phyloP scores from a whole-genome alignment of 106 monocot species.

The Apostasia ramifera region DNA sequence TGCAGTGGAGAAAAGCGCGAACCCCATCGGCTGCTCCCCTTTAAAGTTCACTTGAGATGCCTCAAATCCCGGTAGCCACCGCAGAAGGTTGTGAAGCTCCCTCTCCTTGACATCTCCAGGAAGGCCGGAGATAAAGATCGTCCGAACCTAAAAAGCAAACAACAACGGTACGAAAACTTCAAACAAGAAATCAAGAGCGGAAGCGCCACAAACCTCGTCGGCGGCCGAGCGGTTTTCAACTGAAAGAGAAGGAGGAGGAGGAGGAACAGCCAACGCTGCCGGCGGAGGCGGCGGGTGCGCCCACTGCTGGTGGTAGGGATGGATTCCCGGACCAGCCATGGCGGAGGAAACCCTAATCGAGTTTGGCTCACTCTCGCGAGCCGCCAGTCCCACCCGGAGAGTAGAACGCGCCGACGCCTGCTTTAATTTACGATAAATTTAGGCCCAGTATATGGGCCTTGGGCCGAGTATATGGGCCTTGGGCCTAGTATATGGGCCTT shows the following conservation, averaged over 20 bases:
- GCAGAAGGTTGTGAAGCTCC: constrained; percentile 86
- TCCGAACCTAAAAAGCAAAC: constrained; percentile 51
- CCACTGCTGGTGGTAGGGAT: constrained; percentile 70
- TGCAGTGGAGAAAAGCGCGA: constrained; percentile 75
- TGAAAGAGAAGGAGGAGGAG: constrained; percentile 24
- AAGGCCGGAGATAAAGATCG: constrained; percentile 86
- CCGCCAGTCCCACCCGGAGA: too few relatives aligned
- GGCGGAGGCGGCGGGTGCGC: constrained; percentile 37
- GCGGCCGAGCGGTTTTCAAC: constrained; percentile 34
- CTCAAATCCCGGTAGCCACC: constrained; percentile 97
- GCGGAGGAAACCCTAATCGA: constrained; percentile 27
- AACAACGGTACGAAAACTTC: background rate
- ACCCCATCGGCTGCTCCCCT: constrained; percentile 91
- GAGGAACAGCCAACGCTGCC: constrained; percentile 14
- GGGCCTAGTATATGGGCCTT: too few relatives aligned
- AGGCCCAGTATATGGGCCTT: too few relatives aligned
- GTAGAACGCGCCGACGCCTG: too few relatives aligned
- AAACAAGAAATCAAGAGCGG: background rate
- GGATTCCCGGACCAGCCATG: constrained; percentile 69
- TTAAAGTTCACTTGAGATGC: constrained; percentile 83
- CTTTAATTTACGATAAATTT: too few relatives aligned
- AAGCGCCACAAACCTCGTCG: constrained; percentile 29
- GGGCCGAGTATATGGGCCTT: too few relatives aligned
- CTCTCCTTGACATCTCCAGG: constrained; percentile 95
- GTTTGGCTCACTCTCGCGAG: too few relatives aligned